phyloP scores from a whole-genome alignment of 1,139 yeast species.

The Geotrichum australiense region DNA sequence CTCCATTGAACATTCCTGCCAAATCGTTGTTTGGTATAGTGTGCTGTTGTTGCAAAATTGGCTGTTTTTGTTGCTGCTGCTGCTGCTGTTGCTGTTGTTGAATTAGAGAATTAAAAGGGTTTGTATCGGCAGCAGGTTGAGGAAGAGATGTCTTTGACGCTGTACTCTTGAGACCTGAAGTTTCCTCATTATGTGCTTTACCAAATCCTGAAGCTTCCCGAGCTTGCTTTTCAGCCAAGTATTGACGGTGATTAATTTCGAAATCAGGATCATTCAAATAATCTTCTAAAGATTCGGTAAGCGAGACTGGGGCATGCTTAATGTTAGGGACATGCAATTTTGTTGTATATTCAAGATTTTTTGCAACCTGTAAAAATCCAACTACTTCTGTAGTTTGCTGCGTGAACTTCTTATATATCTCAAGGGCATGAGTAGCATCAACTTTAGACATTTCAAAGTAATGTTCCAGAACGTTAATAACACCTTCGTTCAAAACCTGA shows the following conservation, averaged over 20 bases:
- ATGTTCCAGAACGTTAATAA: constrained; percentile 83
- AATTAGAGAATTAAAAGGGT: constrained; percentile 17
- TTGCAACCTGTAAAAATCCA: constrained; percentile 79
- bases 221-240: constrained; percentile 55
- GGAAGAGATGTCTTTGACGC: constrained; percentile 9
- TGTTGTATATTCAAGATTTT: constrained; percentile 78
- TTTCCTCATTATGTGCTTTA: constrained; percentile 13
- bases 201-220: constrained; percentile 24
- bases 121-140: constrained; percentile 21
- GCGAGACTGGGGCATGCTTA: constrained; percentile 93
- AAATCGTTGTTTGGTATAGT: constrained; percentile 19
- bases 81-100: constrained; percentile 16
- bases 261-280: constrained; percentile 82
- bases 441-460: constrained; percentile 83
- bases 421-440: constrained; percentile 83
- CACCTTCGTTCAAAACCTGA: constrained; percentile 91
- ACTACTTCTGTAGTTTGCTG: constrained; percentile 84
- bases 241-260: constrained; percentile 71
- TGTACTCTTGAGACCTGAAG: no score
- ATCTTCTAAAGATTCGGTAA: constrained; percentile 80
- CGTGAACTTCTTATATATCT: constrained; percentile 77
- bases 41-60: constrained; percentile 12
- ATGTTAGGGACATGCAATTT: constrained; percentile 91
- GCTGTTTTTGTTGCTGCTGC: constrained; percentile 16
- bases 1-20: constrained; percentile 23